Conservation (phyloP, 2,329 filamentous ascomycete species). For the Paracorniculantispora psalliotae region DNA sequence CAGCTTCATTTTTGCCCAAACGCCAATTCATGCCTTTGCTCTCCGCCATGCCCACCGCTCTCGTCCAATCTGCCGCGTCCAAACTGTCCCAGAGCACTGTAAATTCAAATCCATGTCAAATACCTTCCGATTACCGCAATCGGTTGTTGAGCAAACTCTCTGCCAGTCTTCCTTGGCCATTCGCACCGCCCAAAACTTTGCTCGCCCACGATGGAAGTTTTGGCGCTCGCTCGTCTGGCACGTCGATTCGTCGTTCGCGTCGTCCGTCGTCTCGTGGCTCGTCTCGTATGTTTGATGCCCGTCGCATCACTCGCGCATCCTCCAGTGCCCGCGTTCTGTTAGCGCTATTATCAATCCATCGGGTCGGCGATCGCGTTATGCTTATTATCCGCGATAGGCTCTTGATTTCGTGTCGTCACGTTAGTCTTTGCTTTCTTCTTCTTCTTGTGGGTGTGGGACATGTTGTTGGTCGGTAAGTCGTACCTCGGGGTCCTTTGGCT, state of each 20-base stretch:
- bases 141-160: neutral
- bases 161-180: constrained; percentile 2
- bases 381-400: constrained; percentile 31
- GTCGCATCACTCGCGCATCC: constrained; percentile 30
- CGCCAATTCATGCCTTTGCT: neutral
- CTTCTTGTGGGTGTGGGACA: neutral
- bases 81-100: too few species aligned
- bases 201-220: constrained; percentile 30
- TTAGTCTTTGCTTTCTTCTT: constrained; percentile 3
- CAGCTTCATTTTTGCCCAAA: neutral
- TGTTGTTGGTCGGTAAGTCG: constrained; percentile 15
- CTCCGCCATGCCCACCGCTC: neutral
- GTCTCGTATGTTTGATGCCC: constrained; percentile 26
- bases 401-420: constrained; percentile 20
- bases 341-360: constrained; percentile 9
- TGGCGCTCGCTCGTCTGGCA: constrained; percentile 7
- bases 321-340: constrained; percentile 20
- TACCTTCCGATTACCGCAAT: neutral
- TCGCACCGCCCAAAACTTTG: constrained; percentile 20
- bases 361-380: constrained; percentile 21
- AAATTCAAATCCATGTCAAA: neutral
- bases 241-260: constrained; percentile 25
- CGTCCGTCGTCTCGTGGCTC: constrained; percentile 17
- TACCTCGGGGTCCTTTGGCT: constrained; percentile 29
- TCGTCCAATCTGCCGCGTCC: neutral